These are phyloP conservation scores for Raphanus raphanistrum DNA, from an alignment of 345 rosid species.

Conservation along the genomic window DNA sequence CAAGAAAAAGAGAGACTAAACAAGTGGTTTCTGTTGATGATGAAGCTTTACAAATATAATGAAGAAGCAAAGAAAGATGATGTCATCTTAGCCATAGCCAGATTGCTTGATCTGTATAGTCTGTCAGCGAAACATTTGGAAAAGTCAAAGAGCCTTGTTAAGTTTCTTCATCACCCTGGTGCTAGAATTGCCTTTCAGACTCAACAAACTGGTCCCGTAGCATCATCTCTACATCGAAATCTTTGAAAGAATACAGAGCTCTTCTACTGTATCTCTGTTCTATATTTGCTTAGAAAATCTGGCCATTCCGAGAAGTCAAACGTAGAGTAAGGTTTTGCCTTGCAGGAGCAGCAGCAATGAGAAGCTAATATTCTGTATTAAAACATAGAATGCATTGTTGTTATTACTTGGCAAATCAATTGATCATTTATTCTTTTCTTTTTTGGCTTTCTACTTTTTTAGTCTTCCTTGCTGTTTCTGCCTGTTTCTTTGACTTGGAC, in stretches of 20 bases:
- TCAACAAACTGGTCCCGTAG: neutral
- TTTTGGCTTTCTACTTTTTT: neutral
- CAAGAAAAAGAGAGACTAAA: conserved; percentile 34
- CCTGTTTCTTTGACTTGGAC: neutral
- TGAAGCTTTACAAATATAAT: conserved; percentile 33
- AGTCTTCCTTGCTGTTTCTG: neutral
- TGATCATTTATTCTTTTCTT: neutral
- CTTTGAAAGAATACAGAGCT: neutral
- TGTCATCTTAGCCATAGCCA: conserved; percentile 14
- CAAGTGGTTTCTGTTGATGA: conserved; percentile 23
- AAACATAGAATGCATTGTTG: conserved; percentile 14
- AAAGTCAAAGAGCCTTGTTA: neutral
- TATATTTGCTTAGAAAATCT: neutral
- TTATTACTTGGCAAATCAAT: neutral
- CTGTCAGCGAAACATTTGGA: neutral
- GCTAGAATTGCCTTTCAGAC: conserved; percentile 3
- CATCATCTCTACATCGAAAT: neutral
- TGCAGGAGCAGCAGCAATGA: conserved; percentile 12
- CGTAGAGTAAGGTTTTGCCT: neutral
- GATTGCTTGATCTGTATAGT: conserved; percentile 1
- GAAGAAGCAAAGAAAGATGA: conserved; percentile 21
- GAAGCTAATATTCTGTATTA: neutral
- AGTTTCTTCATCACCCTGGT: conserved; percentile 1
- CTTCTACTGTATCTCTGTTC: conserved; percentile 1
- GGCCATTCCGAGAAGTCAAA: neutral